Conservation (phyloP, 2,329 filamentous ascomycete genomes). For the Penicillium sp. region DNA sequence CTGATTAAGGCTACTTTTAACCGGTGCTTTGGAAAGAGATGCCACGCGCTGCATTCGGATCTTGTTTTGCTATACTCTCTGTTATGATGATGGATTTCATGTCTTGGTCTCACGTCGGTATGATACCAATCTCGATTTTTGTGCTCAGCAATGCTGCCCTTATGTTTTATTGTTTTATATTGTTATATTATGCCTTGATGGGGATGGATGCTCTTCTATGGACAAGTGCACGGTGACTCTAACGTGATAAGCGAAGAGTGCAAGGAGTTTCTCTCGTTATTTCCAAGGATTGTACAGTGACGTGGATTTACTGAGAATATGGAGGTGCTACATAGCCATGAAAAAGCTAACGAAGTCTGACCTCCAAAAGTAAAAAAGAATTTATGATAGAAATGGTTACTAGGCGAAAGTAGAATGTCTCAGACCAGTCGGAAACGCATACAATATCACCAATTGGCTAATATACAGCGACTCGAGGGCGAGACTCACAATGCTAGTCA, state of each 20-base stretch:
- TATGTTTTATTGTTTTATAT: slow-evolving; percentile 1
- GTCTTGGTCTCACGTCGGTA: slow-evolving; percentile 18
- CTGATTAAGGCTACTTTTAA: slow-evolving; percentile 25
- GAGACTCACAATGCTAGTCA: slow-evolving; percentile 11
- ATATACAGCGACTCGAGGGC: slow-evolving; percentile 35
- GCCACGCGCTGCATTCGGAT: background rate
- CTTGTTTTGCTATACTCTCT: background rate
- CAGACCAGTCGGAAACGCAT: background rate
- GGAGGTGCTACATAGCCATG: background rate
- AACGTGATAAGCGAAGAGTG: background rate
- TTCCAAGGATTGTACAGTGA: background rate
- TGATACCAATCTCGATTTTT: slow-evolving; percentile 14
- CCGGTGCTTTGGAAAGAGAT: background rate
- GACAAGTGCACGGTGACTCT: background rate
- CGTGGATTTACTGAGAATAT: background rate
- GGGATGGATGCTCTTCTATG: background rate
- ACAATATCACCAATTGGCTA: slow-evolving; percentile 19
- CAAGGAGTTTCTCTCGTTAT: background rate
- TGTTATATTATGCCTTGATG: background rate
- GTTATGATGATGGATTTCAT: slow-evolving; percentile 17
- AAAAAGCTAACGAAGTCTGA: background rate
- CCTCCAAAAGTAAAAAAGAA: background rate
- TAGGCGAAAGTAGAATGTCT: background rate
- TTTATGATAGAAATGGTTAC: background rate
- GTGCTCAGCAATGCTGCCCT: slow-evolving; percentile 4